These are phyloP conservation scores for Lodderomyces jiufengensis DNA, from an alignment of 1,139 yeast genomes.

Conservation along the genomic window DNA sequence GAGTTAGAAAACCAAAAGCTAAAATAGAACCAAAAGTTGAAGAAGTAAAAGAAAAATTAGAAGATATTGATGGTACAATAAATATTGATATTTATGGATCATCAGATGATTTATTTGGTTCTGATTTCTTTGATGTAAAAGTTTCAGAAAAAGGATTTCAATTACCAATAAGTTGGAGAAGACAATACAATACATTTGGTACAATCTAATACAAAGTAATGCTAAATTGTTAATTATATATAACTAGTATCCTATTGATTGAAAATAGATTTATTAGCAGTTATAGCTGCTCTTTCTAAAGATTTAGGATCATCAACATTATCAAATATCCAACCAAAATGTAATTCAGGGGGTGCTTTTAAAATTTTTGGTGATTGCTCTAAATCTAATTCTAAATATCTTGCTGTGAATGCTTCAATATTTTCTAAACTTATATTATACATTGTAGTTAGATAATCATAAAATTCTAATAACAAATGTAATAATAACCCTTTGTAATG, in stretches of 20 bases:
- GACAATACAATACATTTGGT: slow-evolving; percentile 1
- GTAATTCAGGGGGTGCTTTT: background rate
- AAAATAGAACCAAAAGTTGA: background rate
- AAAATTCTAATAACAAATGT: slow-evolving; percentile 19
- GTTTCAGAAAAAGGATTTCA: slow-evolving; percentile 11
- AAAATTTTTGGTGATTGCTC: slow-evolving; percentile 8
- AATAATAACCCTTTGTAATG: slow-evolving; percentile 3
- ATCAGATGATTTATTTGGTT: slow-evolving; percentile 8
- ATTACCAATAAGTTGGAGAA: slow-evolving; percentile 10
- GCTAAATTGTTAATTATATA: too few relatives aligned
- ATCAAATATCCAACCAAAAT: slow-evolving; percentile 7
- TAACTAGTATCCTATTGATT: too few relatives aligned
- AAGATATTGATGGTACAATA: slow-evolving; percentile 4
- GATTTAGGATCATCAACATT: slow-evolving; percentile 4
- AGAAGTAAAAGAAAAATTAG: slow-evolving; percentile 6
- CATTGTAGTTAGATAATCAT: slow-evolving; percentile 18
- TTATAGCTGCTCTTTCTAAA: background rate
- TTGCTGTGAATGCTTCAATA: slow-evolving; percentile 9
- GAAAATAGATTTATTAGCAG: too few relatives aligned
- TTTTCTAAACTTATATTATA: slow-evolving; percentile 21
- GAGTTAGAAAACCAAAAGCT: background rate
- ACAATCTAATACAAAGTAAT: too few relatives aligned
- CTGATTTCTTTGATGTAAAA: slow-evolving; percentile 8
- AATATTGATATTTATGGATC: background rate
- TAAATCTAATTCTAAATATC: slow-evolving; percentile 10